phyloP scores from a whole-genome alignment of 768 basidiomycete species.

The Hygrophoropsis aurantiaca region DNA sequence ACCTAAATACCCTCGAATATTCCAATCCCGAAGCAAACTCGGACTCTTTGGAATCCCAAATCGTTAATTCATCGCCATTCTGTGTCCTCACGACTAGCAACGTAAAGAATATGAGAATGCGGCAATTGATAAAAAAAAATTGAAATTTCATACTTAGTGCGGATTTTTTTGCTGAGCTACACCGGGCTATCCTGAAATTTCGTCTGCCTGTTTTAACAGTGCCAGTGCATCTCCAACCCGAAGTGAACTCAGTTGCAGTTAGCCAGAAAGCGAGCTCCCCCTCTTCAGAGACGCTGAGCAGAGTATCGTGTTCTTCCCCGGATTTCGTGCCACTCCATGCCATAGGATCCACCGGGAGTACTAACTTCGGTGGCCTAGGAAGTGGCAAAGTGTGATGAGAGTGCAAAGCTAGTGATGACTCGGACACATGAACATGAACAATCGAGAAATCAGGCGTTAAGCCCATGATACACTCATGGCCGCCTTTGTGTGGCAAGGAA shows the following conservation, averaged over 20 bases:
- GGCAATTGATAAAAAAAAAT: background rate
- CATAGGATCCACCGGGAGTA: conserved; percentile 87
- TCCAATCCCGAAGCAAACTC: conserved; percentile 92
- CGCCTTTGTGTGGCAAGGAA: conserved; percentile 55
- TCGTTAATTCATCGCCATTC: conserved; percentile 78
- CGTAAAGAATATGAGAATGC: background rate
- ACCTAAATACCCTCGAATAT: conserved; percentile 65
- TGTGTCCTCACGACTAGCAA: conserved; percentile 55
- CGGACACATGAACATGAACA: conserved; percentile 50
- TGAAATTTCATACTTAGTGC: conserved; percentile 62
- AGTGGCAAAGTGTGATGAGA: conserved; percentile 57
- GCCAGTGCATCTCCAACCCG: conserved; percentile 68
- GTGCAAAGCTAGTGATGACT: conserved; percentile 41
- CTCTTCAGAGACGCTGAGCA: conserved; percentile 72
- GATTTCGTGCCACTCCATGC: conserved; percentile 60
- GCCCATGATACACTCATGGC: conserved; percentile 61
- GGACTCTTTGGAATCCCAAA: conserved; percentile 95
- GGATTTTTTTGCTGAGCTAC: conserved; percentile 91
- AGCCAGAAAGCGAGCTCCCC: conserved; percentile 91
- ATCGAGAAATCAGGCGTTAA: conserved; percentile 62
- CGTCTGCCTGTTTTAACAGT: conserved; percentile 69
- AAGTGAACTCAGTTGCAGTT: conserved; percentile 41
- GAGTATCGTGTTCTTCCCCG: conserved; percentile 62
- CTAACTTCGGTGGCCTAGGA: conserved; percentile 43
- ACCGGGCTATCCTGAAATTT: conserved; percentile 69